Conservation (phyloP, 345 rosid species). For the Populus simonii region DNA sequence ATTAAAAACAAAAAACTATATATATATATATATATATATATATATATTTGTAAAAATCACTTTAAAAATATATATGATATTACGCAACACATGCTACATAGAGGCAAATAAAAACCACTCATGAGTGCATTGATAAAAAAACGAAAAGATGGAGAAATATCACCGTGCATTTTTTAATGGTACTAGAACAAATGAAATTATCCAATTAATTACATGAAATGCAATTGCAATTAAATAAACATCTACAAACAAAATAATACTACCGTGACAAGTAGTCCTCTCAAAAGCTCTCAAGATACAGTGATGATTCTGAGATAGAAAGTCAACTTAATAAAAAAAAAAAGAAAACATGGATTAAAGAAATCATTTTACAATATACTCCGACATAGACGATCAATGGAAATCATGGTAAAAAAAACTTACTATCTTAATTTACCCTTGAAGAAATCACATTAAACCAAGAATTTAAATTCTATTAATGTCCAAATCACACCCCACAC, state of each 20-base stretch:
- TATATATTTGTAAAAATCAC: too few species aligned
- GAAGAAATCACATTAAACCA: neutral
- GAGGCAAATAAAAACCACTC: neutral
- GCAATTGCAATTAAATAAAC: neutral
- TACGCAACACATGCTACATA: too few species aligned
- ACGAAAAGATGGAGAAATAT: too few species aligned
- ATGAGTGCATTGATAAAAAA: neutral
- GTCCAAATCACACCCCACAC: neutral
- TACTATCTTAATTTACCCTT: neutral
- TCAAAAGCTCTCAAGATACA: too few species aligned
- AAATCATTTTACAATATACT: too few species aligned
- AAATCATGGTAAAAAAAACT: neutral
- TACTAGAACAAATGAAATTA: neutral
- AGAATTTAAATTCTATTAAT: neutral
- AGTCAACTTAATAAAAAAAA: neutral
- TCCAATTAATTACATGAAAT: neutral
- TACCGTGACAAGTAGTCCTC: too few species aligned
- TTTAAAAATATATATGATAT: too few species aligned
- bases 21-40: too few species aligned
- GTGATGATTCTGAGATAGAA: too few species aligned
- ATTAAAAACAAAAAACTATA: too few species aligned
- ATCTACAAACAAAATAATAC: too few species aligned
- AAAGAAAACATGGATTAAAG: neutral
- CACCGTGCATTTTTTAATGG: too few species aligned
- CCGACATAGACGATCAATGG: neutral